Evolutionary conservation across 805 yeast species (phyloP).

Genomic region (Kregervanrija fluxuum): DNA sequence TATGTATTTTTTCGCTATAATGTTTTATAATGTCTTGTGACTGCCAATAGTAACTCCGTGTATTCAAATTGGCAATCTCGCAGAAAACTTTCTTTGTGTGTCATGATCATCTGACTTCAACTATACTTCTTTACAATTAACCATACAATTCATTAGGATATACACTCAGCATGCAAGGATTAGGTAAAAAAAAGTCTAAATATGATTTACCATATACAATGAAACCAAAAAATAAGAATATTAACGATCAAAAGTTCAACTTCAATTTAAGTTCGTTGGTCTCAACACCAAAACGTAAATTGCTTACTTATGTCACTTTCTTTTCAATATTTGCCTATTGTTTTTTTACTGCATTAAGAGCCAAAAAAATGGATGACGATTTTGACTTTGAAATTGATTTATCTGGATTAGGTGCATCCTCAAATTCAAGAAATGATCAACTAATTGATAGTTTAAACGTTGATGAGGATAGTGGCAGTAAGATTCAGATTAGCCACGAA

Average conservation of each 20-base stretch:
- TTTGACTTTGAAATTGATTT: conserved; percentile 10
- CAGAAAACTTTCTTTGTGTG: no score
- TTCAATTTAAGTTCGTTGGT: conserved; percentile 9
- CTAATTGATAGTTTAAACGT: conserved; percentile 2
- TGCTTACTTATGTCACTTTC: conserved; percentile 6
- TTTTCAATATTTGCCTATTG: conserved; percentile 7
- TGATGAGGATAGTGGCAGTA: not conserved
- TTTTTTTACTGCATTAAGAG: conserved; percentile 7
- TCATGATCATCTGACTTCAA: no score
- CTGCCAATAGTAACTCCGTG: no score
- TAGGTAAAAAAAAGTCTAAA: conserved; percentile 15
- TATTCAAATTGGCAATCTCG: no score
- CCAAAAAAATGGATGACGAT: not conserved
- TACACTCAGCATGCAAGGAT: conserved; percentile 24
- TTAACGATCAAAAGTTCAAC: conserved; percentile 33
- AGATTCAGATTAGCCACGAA: not conserved
- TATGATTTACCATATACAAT: conserved; percentile 34
- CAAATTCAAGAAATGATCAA: conserved; percentile 1
- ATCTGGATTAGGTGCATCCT: not conserved
- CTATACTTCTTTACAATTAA: no score
- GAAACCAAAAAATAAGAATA: conserved; percentile 14
- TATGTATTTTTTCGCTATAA: no score
- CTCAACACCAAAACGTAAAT: conserved; percentile 8
- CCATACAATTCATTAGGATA: no score
- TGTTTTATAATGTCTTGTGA: no score